Base-by-base conservation (phyloP, 2,329 filamentous ascomycete genomes). In the Clarireedia paspali region DNA sequence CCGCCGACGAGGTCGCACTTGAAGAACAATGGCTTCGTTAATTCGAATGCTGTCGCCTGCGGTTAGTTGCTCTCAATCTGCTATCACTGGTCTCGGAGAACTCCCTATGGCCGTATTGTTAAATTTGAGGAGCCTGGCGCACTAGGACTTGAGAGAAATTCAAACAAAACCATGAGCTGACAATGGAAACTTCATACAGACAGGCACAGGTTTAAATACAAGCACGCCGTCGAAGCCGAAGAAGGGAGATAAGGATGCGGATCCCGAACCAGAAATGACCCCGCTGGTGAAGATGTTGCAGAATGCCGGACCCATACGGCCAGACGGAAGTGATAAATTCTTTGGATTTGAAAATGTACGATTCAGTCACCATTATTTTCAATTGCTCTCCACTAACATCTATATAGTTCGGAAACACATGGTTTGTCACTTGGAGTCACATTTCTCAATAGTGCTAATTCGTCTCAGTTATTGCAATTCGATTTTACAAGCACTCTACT, bases 331-430 rank as follows among this genome's bases (percentile, higher is more conserved):
- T 70, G 94, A 97, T 75, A 95, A 96, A 75, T 99, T 96, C 76
- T 97, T 95, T 74, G 94, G 94, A 15, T 87, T 97, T 71, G 94
- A 99, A 74, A 99, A 99, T 75, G 92, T 97, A 79, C 74, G 89
- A 77, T 34, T 17, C 30, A 42, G 15, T 39, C 15, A 26, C 3
- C 23, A n/a, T 48, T 17, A 45, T 40, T 10, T 27, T 24, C 38
- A 46, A 47, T 50, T 38, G 24, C 47, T n/a, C 17, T 38, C 47
- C 55, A 61, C 64, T 69, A 58, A 68, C 59, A 58, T 58, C 66
- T 38, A 60, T 59, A 47, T 72, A 96, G 91, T 96, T 96, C 75
- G 92, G 92, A 69, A 97, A 96, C 70, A 97, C 92, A 70, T 97
- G 92, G 91, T 96, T 87, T 55, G 58, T 60, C 27, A 46, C 54